A percentile compares a stretch with the other conserved stretches of the same genome.
These are phyloP conservation scores for Acacia concinna DNA, from an alignment of 331 rosid species.

Conservation along the genomic window DNA sequence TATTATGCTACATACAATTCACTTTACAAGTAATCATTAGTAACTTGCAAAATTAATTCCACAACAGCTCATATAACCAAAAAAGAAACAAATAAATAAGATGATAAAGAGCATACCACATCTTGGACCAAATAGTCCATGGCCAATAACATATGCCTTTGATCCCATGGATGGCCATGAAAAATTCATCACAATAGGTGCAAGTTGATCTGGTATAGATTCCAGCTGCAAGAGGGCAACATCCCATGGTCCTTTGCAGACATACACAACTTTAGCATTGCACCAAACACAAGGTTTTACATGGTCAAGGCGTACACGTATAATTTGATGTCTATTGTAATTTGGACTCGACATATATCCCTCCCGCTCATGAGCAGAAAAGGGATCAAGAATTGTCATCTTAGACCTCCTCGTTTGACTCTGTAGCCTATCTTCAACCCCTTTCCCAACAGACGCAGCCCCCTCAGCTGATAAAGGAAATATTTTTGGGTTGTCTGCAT, in stretches of 20 bases:
- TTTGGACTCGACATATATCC: constrained; percentile 37
- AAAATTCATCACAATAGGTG: constrained; percentile 60
- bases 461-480: constrained; percentile 35
- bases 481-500: constrained; percentile 38
- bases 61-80: constrained; percentile 17
- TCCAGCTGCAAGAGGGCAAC: constrained; percentile 86
- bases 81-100: constrained; percentile 12
- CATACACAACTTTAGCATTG: constrained; percentile 70
- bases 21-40: neutral
- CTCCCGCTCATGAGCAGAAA: constrained; percentile 38
- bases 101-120: constrained; percentile 53
- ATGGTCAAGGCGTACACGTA: constrained; percentile 85
- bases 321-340: constrained; percentile 47
- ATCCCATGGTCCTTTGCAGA: constrained; percentile 92
- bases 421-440: constrained; percentile 37
- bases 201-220: constrained; percentile 62
- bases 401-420: constrained; percentile 34
- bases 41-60: constrained; percentile 15
- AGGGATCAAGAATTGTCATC: constrained; percentile 34
- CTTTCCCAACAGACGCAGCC: constrained; percentile 28
- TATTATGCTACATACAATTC: neutral
- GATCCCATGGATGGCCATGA: constrained; percentile 72
- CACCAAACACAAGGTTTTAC: constrained; percentile 77
- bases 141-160: constrained; percentile 81
- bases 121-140: constrained; percentile 93